Conservation (phyloP, 2,329 filamentous ascomycete genomes). For the Aureobasidium sp. region DNA sequence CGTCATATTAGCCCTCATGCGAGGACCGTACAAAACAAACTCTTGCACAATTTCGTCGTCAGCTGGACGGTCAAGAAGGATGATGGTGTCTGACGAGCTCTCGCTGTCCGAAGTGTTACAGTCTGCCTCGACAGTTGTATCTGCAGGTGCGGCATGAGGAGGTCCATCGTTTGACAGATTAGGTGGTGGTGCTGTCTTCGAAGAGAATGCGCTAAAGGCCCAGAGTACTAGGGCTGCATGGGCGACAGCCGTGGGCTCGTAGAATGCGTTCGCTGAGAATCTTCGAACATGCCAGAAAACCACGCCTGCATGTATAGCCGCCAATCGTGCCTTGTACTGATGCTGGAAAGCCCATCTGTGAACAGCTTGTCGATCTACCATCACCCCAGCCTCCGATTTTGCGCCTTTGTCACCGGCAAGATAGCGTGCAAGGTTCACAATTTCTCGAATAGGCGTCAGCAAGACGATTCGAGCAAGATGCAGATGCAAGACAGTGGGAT, state of each 20-base stretch:
- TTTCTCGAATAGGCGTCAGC: slow-evolving; percentile 41
- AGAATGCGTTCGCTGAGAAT: slow-evolving; percentile 44
- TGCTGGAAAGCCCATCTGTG: slow-evolving; percentile 44
- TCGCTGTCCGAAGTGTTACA: background rate
- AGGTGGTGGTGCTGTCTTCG: background rate
- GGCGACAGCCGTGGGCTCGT: slow-evolving; percentile 58
- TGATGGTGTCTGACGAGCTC: background rate
- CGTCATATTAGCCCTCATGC: slow-evolving; percentile 44
- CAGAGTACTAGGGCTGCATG: slow-evolving; percentile 59
- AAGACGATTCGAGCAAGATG: slow-evolving; percentile 47
- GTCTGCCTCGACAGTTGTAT: background rate
- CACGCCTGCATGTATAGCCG: slow-evolving; percentile 46
- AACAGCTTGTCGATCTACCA: slow-evolving; percentile 26
- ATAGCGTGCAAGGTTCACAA: slow-evolving; percentile 33
- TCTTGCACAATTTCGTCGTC: slow-evolving; percentile 52
- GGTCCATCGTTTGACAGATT: no score
- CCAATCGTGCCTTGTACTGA: slow-evolving; percentile 48
- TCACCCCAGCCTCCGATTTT: background rate
- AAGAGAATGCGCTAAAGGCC: slow-evolving; percentile 41
- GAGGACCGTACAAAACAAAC: slow-evolving; percentile 44
- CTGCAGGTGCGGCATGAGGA: background rate
- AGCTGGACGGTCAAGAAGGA: slow-evolving; percentile 43
- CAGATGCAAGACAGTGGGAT: slow-evolving; percentile 48
- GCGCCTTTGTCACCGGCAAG: background rate
- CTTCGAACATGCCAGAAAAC: slow-evolving; percentile 46